These are phyloP conservation scores for Lachancea fermentati DNA, from an alignment of 805 yeast genomes.

Conservation along the genomic window DNA sequence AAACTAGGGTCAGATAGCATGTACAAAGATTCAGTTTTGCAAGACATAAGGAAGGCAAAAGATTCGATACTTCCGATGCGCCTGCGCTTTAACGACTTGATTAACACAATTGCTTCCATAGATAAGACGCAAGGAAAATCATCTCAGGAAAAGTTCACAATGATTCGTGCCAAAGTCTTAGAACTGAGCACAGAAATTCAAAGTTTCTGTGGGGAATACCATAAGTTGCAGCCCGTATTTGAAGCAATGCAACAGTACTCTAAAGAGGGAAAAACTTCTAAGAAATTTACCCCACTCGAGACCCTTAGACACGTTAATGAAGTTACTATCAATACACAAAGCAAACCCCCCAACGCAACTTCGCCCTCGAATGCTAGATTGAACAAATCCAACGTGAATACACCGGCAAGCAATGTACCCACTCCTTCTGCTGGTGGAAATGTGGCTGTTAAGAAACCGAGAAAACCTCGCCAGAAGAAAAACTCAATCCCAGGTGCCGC, in stretches of 20 bases:
- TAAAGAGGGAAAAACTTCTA: conserved; percentile 12
- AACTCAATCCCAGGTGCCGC: conserved; percentile 2
- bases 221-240: conserved; percentile 22
- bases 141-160: conserved; percentile 19
- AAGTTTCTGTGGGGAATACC: conserved; percentile 19
- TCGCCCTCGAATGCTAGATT: conserved; percentile 25
- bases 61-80: conserved; percentile 19
- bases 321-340: background rate
- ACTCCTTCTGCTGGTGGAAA: conserved; percentile 14
- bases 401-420: conserved; percentile 15
- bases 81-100: conserved; percentile 24
- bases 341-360: conserved; percentile 33
- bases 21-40: conserved; percentile 10
- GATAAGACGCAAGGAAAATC: conserved; percentile 10
- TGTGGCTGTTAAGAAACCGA: conserved; percentile 22
- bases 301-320: conserved; percentile 9
- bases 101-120: conserved; percentile 21
- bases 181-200: conserved; percentile 22
- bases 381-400: conserved; percentile 15
- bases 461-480: conserved; percentile 26
- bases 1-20: conserved; percentile 12
- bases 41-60: conserved; percentile 8
- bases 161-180: conserved; percentile 18
- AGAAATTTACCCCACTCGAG: conserved; percentile 24
- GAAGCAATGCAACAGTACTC: conserved; percentile 23